Conservation (phyloP, 2,329 filamentous ascomycete genomes). For the Fusarium gaditjirri region DNA sequence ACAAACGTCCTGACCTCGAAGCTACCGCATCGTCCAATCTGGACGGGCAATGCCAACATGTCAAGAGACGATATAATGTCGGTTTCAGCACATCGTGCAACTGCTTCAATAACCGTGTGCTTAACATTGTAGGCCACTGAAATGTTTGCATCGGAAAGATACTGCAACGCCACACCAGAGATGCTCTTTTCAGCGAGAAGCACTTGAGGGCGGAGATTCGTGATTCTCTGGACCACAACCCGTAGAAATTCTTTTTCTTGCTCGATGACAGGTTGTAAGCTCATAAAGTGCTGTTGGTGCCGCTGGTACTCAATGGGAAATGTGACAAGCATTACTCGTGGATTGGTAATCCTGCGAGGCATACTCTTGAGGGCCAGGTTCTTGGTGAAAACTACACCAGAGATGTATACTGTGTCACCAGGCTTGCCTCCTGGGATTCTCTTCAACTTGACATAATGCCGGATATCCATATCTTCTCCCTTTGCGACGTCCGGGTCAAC, state of each 20-base stretch:
- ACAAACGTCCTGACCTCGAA: conserved; percentile 98
- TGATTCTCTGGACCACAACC: conserved; percentile 91
- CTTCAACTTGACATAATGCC: conserved; percentile 97
- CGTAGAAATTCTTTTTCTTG: conserved; percentile 95
- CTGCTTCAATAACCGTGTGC: conserved; percentile 92
- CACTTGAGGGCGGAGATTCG: conserved; percentile 84
- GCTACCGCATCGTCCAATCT: conserved; percentile 81
- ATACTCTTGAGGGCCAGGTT: conserved; percentile 97
- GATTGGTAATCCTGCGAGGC: conserved; percentile 84
- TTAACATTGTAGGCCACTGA: conserved; percentile 98
- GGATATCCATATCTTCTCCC: conserved; percentile 95
- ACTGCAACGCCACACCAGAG: conserved; percentile 88
- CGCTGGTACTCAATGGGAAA: conserved; percentile 97
- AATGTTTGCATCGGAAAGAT: conserved; percentile 88
- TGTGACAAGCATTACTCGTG: conserved; percentile 90
- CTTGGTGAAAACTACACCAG: conserved; percentile 96
- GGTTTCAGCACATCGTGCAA: conserved; percentile 90
- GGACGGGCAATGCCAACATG: conserved; percentile 79
- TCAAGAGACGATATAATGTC: conserved; percentile 95
- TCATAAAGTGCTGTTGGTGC: conserved; percentile 93
- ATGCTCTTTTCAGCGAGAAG: conserved; percentile 94
- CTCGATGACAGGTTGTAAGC: conserved; percentile 92
- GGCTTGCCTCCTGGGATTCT: conserved; percentile 92
- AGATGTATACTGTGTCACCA: conserved; percentile 94
- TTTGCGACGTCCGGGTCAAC: conserved; percentile 91